Conservation (phyloP, 768 basidiomycete species). For the Mrakia gelida region DNA sequence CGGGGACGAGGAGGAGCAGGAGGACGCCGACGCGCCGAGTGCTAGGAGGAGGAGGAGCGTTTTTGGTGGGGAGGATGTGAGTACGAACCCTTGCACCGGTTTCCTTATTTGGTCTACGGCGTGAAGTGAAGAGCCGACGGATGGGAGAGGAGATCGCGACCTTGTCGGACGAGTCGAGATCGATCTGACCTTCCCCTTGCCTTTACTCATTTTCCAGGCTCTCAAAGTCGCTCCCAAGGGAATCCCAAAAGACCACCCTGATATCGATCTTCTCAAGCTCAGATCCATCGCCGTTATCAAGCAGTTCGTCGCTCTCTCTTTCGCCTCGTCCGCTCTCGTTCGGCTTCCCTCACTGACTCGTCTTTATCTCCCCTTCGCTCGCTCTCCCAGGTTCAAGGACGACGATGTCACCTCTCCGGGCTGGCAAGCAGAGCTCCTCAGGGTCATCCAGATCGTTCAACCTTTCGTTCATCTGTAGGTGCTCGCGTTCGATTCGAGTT, state of each 20-base stretch:
- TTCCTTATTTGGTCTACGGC: conserved; percentile 42
- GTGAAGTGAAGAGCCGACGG: neutral
- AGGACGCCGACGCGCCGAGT: conserved; percentile 19
- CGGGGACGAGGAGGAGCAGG: conserved; percentile 12
- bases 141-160: neutral
- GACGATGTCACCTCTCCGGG: conserved; percentile 62
- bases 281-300: conserved; percentile 68
- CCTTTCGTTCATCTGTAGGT: conserved; percentile 64
- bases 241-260: conserved; percentile 49
- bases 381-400: conserved; percentile 60
- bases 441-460: conserved; percentile 55
- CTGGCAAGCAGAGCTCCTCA: conserved; percentile 61
- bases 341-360: neutral
- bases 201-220: neutral
- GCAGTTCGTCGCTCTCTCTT: conserved; percentile 48
- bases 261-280: conserved; percentile 87
- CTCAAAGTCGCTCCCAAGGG: conserved; percentile 32
- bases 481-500: too few species aligned
- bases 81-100: neutral
- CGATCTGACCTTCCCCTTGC: neutral
- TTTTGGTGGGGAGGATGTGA: conserved; percentile 78
- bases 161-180: neutral
- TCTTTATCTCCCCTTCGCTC: conserved; percentile 26
- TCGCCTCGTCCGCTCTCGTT: neutral
- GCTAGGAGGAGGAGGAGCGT: conserved; percentile 67